phyloP scores from a whole-genome alignment of 2,329 filamentous ascomycete species.

The Coniochaeta hoffmannii region DNA sequence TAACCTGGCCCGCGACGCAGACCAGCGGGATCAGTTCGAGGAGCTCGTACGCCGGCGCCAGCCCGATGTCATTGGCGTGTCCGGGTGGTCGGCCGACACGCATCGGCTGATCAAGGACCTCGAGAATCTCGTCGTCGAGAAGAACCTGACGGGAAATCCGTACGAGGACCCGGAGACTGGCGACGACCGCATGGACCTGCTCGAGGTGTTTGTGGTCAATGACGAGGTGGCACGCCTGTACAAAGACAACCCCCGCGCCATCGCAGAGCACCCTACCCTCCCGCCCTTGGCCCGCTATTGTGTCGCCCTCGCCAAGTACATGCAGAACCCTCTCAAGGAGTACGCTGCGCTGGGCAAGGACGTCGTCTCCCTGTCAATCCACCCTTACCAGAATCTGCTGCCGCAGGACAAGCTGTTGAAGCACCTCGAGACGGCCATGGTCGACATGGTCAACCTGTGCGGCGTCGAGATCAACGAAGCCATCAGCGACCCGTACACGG shows the following conservation, averaged over 20 bases:
- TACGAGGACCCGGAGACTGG: conserved; percentile 73
- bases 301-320: conserved; percentile 78
- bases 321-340: conserved; percentile 94
- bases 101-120: conserved; percentile 77
- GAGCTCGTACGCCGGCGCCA: conserved; percentile 72
- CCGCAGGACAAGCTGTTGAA: conserved; percentile 81
- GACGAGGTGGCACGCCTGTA: conserved; percentile 97
- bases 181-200: conserved; percentile 66
- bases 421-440: conserved; percentile 89
- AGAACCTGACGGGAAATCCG: conserved; percentile 70
- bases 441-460: conserved; percentile 96
- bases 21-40: conserved; percentile 61
- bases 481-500: conserved; percentile 70
- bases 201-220: conserved; percentile 89
- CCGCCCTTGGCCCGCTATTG: conserved; percentile 80
- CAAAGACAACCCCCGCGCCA: conserved; percentile 77
- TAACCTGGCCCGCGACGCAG: conserved; percentile 66
- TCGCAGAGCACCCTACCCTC: conserved; percentile 73
- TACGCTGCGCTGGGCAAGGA: conserved; percentile 90
- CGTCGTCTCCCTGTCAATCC: conserved; percentile 78
- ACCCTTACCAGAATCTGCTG: conserved; percentile 81
- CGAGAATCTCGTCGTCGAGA: conserved; percentile 68
- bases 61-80: conserved; percentile 85
- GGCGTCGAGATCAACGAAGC: conserved; percentile 95
- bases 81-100: conserved; percentile 82